Conservation (phyloP, 495 filamentous ascomycete species). For the Hamigera avellanea region DNA sequence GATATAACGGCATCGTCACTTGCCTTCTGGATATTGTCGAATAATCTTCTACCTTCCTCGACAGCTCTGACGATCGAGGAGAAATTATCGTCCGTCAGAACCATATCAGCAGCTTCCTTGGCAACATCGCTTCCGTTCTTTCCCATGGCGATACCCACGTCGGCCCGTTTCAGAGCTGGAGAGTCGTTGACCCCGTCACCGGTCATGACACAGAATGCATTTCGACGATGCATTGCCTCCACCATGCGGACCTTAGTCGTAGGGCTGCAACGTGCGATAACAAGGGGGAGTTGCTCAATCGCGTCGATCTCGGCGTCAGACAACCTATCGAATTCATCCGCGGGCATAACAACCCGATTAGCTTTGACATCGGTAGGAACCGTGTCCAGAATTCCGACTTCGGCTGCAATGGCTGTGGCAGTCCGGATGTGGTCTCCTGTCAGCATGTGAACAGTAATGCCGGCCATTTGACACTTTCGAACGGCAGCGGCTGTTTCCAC, state of each 20-base stretch:
- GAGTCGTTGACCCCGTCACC: constrained; percentile 84
- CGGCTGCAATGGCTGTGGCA: constrained; percentile 39
- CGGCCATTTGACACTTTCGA: constrained; percentile 36
- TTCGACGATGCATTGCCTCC: constrained; percentile 53
- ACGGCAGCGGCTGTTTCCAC: constrained; percentile 20
- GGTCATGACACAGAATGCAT: constrained; percentile 58
- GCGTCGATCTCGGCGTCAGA: constrained; percentile 48
- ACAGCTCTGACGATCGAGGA: constrained; percentile 64
- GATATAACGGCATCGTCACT: background rate
- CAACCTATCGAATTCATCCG: constrained; percentile 49
- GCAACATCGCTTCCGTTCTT: constrained; percentile 79
- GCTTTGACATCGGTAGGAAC: constrained; percentile 27
- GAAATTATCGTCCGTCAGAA: constrained; percentile 84
- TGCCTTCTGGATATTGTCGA: constrained; percentile 70
- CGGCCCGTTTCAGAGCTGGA: constrained; percentile 63
- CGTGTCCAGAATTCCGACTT: constrained; percentile 36
- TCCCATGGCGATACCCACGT: constrained; percentile 83
- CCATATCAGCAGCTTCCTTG: constrained; percentile 78
- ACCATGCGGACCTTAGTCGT: constrained; percentile 63
- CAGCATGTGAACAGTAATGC: constrained; percentile 49
- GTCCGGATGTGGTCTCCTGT: constrained; percentile 47
- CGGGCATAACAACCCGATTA: constrained; percentile 49
- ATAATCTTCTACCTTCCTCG: constrained; percentile 60
- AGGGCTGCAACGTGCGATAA: constrained; percentile 60
- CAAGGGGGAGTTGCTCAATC: constrained; percentile 50